Evolutionary conservation across 1,139 yeast species (phyloP), one percentile per base, ranked within the genome.

Genomic region (Debaryomycetaceae sp.): DNA sequence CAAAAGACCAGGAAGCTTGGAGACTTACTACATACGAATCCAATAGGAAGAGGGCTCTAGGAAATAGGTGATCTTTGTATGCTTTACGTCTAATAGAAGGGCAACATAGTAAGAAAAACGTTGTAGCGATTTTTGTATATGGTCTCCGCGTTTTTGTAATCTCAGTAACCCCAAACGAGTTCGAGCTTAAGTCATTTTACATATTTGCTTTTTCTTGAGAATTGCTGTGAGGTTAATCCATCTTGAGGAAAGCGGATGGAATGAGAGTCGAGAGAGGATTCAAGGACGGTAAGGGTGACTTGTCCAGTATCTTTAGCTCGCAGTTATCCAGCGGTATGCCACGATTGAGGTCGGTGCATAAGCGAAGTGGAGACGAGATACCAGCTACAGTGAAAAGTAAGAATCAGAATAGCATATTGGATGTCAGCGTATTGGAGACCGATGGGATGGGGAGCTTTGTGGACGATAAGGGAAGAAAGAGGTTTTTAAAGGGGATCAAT

Each of bases 401-500:
- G 22, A 24, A 34, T 17, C 36, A 41, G 5, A 23, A 42, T n/a
- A 41, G 44, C 24, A 53, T 68, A 2, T 43, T 68, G 41, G 65
- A 60, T n/a, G 72, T 78, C 49, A 48, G 53, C 33, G 65, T 66
- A 22, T 57, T 75, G 35, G 56, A 55, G 29, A 61, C 69, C 0
- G 72, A 69, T 45, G 65, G 61, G 6, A 48, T 64, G 27, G 95
- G 95, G 2, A 69, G 75, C 48, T 81, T 91, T 57, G 64, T 76
- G 3, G 95, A 90, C 59, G 50, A 59, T 0, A 50, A 69, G 2
- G 91, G 87, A 1, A 69, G 96, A 39, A 71, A 69, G 22, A 69
- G 89, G 6, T 72, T 77, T 11, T 66, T 91, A 37, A 81, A 88
- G 50, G 98, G 98, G 1, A 86, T 91, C 49, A 91, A 91, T 60